phyloP scores from a whole-genome alignment of 2,329 filamentous ascomycete genomes.

The Kalmusia sp. region DNA sequence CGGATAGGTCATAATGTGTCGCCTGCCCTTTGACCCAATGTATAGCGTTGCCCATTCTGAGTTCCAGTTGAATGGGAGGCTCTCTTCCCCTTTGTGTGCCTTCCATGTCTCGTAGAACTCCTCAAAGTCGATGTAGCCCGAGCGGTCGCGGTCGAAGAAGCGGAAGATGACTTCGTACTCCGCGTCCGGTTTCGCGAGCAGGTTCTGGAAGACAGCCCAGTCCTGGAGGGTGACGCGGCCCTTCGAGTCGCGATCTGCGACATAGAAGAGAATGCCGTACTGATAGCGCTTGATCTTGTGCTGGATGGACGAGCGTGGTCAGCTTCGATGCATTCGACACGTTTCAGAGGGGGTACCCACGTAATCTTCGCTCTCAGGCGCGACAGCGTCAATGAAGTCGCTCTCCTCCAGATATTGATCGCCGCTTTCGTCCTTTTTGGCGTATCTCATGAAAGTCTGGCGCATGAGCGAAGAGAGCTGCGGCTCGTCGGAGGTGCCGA shows the following conservation, averaged over 20 bases:
- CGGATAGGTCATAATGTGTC: slow-evolving; percentile 91
- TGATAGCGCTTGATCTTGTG: slow-evolving; percentile 98
- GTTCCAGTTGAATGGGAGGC: slow-evolving; percentile 95
- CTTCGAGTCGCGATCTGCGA: slow-evolving; percentile 79
- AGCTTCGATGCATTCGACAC: slow-evolving; percentile 32
- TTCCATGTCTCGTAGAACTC: slow-evolving; percentile 86
- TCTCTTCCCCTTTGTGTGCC: slow-evolving; percentile 82
- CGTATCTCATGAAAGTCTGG: slow-evolving; percentile 77
- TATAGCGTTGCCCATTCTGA: slow-evolving; percentile 97
- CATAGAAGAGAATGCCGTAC: slow-evolving; percentile 89
- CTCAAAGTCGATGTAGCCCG: slow-evolving; percentile 86
- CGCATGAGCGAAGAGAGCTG: slow-evolving; percentile 78
- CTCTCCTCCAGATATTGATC: slow-evolving; percentile 82
- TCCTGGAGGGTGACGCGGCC: slow-evolving; percentile 82
- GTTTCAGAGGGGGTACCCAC: slow-evolving; percentile 62
- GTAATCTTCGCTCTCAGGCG: slow-evolving; percentile 86
- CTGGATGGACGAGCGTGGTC: slow-evolving; percentile 57
- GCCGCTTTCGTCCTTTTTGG: slow-evolving; percentile 76
- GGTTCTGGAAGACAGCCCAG: slow-evolving; percentile 93
- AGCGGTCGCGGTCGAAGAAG: slow-evolving; percentile 86
- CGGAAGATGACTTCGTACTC: slow-evolving; percentile 99
- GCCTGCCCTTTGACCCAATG: slow-evolving; percentile 84
- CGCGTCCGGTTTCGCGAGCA: slow-evolving; percentile 91
- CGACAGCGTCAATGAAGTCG: slow-evolving; percentile 91
- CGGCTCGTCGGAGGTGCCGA: slow-evolving; percentile 66